A percentile compares a stretch with the other conserved stretches of the same genome.
Conservation (phyloP, 2,329 filamentous ascomycete genomes). For the Cryphonectria carpinicola region DNA sequence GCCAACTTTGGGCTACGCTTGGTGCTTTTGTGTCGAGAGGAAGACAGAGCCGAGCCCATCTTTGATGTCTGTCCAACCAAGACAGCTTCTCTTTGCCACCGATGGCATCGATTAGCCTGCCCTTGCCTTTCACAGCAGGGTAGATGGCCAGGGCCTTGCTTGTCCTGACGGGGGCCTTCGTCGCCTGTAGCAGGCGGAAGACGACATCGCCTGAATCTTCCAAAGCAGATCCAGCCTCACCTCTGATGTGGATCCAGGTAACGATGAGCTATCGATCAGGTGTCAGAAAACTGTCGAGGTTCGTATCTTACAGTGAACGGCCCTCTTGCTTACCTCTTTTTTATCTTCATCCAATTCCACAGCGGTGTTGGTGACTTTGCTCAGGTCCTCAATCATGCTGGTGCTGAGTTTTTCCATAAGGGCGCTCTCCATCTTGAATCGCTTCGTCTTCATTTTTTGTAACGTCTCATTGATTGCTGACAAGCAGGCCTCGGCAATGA, state of each 20-base stretch:
- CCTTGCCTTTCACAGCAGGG: conserved; percentile 21
- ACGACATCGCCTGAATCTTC: conserved; percentile 51
- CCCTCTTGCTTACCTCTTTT: conserved; percentile 29
- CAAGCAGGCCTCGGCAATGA: conserved; percentile 42
- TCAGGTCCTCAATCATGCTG: conserved; percentile 41
- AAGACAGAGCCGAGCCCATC: conserved; percentile 39
- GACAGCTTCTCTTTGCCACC: conserved; percentile 37
- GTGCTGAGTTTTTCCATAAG: conserved; percentile 33
- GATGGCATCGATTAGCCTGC: conserved; percentile 39
- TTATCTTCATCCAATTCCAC: conserved; percentile 39
- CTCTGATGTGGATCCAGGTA: conserved; percentile 46
- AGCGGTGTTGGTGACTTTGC: conserved; percentile 44
- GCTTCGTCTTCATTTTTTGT: conserved; percentile 31
- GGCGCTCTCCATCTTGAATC: conserved; percentile 35
- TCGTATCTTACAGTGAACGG: background rate
- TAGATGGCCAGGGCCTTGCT: conserved; percentile 33
- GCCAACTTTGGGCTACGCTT: background rate
- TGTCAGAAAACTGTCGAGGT: conserved; percentile 14
- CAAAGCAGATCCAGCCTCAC: conserved; percentile 30
- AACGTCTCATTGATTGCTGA: conserved; percentile 40
- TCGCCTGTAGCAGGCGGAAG: conserved; percentile 48
- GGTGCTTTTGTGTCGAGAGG: conserved; percentile 12
- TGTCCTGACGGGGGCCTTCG: conserved; percentile 33
- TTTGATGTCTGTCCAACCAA: conserved; percentile 42
- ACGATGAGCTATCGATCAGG: conserved; percentile 37